phyloP scores from a whole-genome alignment of 1,284 basidiomycete species.

The Schizophyllum commune region DNA sequence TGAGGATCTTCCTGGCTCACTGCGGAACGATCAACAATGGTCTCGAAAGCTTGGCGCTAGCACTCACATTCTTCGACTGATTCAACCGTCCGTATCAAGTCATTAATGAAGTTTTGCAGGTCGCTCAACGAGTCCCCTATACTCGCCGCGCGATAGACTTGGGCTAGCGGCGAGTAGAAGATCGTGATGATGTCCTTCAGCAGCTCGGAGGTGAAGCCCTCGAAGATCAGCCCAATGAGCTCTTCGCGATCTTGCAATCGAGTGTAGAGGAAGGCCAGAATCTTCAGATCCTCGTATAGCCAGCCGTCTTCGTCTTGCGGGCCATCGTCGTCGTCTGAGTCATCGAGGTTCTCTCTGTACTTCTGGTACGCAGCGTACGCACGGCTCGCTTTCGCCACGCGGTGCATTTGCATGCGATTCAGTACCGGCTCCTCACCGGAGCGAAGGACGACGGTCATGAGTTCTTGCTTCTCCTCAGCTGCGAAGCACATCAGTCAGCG shows the following conservation, averaged over 20 bases:
- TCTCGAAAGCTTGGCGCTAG: neutral
- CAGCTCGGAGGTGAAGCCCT: slow-evolving; percentile 93
- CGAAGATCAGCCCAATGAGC: slow-evolving; percentile 90
- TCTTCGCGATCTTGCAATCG: slow-evolving; percentile 87
- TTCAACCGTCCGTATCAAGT: slow-evolving; percentile 94
- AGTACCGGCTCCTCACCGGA: slow-evolving; percentile 73
- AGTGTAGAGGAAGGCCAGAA: slow-evolving; percentile 73
- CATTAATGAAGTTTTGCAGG: slow-evolving; percentile 91
- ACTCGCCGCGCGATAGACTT: slow-evolving; percentile 96
- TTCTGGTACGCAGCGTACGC: slow-evolving; percentile 72
- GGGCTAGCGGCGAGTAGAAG: slow-evolving; percentile 96
- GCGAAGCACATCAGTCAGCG: slow-evolving; percentile 1
- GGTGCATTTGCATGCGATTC: slow-evolving; percentile 68
- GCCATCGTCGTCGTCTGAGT: slow-evolving; percentile 90
- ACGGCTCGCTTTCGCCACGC: slow-evolving; percentile 67
- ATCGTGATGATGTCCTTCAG: slow-evolving; percentile 99
- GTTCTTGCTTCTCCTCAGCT: slow-evolving; percentile 69
- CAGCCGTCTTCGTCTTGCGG: slow-evolving; percentile 91
- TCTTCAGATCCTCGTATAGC: slow-evolving; percentile 85
- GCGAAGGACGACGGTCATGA: slow-evolving; percentile 80
- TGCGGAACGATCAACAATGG: slow-evolving; percentile 21
- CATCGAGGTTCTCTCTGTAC: slow-evolving; percentile 53
- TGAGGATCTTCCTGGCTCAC: slow-evolving; percentile 82
- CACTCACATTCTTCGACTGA: slow-evolving; percentile 80
- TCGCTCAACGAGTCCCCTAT: slow-evolving; percentile 93